Conservation (phyloP, 2,329 filamentous ascomycete species). For the Cylindrodendrum hubeiense region DNA sequence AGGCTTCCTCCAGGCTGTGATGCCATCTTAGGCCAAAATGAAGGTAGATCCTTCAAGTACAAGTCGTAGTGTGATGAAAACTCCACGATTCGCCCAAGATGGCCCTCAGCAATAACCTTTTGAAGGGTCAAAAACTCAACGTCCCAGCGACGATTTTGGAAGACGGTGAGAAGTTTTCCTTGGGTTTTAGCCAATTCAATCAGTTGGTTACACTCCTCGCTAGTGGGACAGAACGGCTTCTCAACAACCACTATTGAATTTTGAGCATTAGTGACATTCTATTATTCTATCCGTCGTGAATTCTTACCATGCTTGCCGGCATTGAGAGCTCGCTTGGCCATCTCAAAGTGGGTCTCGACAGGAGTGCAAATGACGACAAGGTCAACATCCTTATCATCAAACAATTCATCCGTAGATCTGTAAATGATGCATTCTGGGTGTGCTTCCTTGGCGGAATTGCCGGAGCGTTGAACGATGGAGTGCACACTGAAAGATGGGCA, state of each 20-base stretch:
- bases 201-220: not conserved
- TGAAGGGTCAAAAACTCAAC: conserved; percentile 1
- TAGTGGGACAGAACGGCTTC: conserved; percentile 7
- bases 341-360: not conserved
- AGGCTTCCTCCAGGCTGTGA: not conserved
- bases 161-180: not conserved
- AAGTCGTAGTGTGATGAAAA: conserved; percentile 10
- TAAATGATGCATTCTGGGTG: not conserved
- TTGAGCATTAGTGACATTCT: not conserved
- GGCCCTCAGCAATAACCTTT: conserved; percentile 2
- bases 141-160: conserved; percentile 8
- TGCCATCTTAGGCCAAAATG: not conserved
- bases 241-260: not conserved
- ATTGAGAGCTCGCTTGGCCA: not conserved
- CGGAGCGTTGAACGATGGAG: not conserved
- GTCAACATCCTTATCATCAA: not conserved
- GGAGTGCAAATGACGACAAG: conserved; percentile 2
- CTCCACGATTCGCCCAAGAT: not conserved
- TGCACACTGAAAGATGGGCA: not conserved
- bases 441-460: not conserved
- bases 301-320: conserved; percentile 4
- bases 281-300: no score
- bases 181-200: not conserved
- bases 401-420: not conserved
- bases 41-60: conserved; percentile 3